Conservation (phyloP, 1,284 basidiomycete genomes). For the Ceratobasidium sp. region DNA sequence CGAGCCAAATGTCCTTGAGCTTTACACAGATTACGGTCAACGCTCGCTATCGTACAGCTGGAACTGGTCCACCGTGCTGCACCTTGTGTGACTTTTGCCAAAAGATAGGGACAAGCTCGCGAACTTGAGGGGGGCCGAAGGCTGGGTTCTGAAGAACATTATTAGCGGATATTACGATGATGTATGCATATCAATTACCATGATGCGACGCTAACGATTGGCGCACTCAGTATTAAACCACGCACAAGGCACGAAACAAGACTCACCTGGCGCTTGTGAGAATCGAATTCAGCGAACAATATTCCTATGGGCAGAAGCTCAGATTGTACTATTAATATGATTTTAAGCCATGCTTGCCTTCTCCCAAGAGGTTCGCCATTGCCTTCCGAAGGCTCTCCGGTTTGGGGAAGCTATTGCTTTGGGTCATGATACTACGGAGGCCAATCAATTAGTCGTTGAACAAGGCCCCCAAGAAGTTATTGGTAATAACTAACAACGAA, state of each 20-base stretch:
- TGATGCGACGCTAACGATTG: slow-evolving; percentile 44
- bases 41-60: not conserved
- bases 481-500: slow-evolving; percentile 15
- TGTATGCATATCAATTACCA: slow-evolving; percentile 20
- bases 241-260: not conserved
- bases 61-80: not conserved
- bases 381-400: not conserved
- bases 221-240: not conserved
- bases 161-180: not conserved
- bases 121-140: slow-evolving; percentile 45
- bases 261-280: slow-evolving; percentile 39
- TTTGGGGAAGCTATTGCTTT: slow-evolving; percentile 19
- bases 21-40: not conserved
- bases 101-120: slow-evolving; percentile 45
- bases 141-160: slow-evolving; percentile 40
- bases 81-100: slow-evolving; percentile 46
- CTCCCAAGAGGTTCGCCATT: slow-evolving; percentile 34
- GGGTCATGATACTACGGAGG: slow-evolving; percentile 3
- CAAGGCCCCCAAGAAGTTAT: not conserved
- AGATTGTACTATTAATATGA: not conserved
- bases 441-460: not conserved
- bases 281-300: slow-evolving; percentile 24
- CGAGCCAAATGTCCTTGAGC: slow-evolving; percentile 46
- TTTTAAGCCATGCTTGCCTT: slow-evolving; percentile 16
- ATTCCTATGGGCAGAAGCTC: slow-evolving; percentile 1